These are phyloP conservation scores for Nitzschia sp. DNA, from an alignment of 108 stramenopile genomes.

Conservation along the genomic window DNA sequence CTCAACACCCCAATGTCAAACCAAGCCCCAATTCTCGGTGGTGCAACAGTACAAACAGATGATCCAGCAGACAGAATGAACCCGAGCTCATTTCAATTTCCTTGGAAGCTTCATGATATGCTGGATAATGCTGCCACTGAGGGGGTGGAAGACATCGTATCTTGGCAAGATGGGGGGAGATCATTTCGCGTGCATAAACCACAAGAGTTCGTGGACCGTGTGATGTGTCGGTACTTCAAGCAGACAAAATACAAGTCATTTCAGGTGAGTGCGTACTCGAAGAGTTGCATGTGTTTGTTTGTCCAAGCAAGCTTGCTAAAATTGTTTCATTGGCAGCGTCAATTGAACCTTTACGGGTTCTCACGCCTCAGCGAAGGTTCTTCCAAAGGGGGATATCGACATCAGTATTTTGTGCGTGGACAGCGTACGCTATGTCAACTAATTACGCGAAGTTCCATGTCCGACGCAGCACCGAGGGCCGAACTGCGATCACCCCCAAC, in stretches of 20 bases:
- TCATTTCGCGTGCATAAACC: constrained; percentile 55
- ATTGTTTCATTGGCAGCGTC: constrained; percentile 28
- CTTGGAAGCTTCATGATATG: constrained; percentile 47
- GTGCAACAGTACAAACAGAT: neutral
- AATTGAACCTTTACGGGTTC: constrained; percentile 82
- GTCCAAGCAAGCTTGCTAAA: neutral
- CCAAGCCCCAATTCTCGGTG: neutral
- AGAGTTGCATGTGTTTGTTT: neutral
- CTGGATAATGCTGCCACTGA: constrained; percentile 25
- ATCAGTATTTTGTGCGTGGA: constrained; percentile 32
- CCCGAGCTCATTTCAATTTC: constrained; percentile 36
- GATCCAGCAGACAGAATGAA: neutral
- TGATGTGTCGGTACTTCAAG: constrained; percentile 79
- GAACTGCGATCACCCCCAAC: neutral
- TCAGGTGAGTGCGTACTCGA: constrained; percentile 6
- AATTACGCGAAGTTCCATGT: constrained; percentile 12
- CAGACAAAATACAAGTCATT: constrained; percentile 48
- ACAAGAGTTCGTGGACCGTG: constrained; percentile 48
- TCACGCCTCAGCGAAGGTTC: constrained; percentile 48
- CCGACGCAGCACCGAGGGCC: constrained; percentile 1
- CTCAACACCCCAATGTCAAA: neutral
- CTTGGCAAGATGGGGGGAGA: constrained; percentile 50
- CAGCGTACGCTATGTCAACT: constrained; percentile 21
- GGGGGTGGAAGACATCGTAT: constrained; percentile 35
- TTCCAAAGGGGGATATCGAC: constrained; percentile 41